Evolutionary conservation across 2,329 filamentous ascomycete species (phyloP).

Genomic region (Eutypa lata): DNA sequence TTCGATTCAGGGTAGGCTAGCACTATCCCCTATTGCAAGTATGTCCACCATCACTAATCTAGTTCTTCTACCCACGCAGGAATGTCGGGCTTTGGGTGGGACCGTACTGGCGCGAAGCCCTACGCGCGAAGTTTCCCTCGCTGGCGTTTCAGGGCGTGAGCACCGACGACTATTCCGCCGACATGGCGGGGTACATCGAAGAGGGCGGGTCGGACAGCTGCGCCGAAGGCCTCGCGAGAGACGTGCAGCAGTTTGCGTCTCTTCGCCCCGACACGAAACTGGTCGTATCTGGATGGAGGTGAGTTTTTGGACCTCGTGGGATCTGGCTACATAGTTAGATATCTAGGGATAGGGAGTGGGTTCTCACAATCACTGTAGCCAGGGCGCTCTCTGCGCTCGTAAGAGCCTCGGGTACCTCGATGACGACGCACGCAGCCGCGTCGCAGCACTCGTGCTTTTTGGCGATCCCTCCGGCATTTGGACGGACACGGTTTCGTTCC

Average conservation of each 20-base stretch:
- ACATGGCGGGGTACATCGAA: slow-evolving; percentile 15
- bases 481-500: slow-evolving; percentile 11
- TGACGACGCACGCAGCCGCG: slow-evolving; percentile 5
- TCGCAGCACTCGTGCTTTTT: slow-evolving; percentile 15
- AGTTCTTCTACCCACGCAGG: slow-evolving; percentile 1
- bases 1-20: slow-evolving; percentile 15
- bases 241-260: slow-evolving; percentile 12
- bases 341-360: no score
- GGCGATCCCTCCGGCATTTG: slow-evolving; percentile 15
- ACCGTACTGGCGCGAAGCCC: slow-evolving; percentile 12
- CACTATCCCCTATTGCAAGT: not conserved
- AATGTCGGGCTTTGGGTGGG: slow-evolving; percentile 17
- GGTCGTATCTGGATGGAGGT: slow-evolving; percentile 19
- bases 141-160: slow-evolving; percentile 16
- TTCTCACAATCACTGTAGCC: slow-evolving; percentile 5
- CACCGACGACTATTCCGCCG: slow-evolving; percentile 12
- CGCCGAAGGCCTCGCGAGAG: slow-evolving; percentile 7
- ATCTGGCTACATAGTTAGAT: no score
- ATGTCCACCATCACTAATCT: not conserved
- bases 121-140: slow-evolving; percentile 3
- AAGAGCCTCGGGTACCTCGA: slow-evolving; percentile 13
- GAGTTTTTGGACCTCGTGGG: not conserved
- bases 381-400: slow-evolving; percentile 16
- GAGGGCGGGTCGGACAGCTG: slow-evolving; percentile 15
- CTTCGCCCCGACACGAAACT: slow-evolving; percentile 10